Conservation (phyloP, 345 rosid genomes). For the Dovyalis caffra region DNA sequence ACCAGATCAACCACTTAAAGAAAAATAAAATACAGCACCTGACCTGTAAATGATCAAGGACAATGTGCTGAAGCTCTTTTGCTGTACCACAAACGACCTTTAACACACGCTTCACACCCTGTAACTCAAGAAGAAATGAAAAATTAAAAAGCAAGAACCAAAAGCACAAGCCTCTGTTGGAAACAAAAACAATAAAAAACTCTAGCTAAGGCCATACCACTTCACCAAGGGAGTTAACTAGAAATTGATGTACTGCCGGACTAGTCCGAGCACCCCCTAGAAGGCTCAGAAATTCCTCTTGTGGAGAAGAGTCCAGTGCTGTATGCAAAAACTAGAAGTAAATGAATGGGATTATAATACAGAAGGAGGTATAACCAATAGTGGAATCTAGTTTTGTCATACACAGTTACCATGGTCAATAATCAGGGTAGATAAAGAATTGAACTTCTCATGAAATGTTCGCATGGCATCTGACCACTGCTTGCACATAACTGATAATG, state of each 20-base stretch:
- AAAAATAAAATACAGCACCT: conserved; percentile 32
- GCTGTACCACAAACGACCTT: conserved; percentile 84
- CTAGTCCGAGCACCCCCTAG: conserved; percentile 86
- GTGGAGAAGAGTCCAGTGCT: conserved; percentile 89
- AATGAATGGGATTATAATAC: conserved; percentile 19
- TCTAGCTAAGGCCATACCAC: conserved; percentile 38
- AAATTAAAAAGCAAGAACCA: conserved; percentile 17
- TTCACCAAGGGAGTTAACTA: conserved; percentile 85
- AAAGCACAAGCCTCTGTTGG: not conserved
- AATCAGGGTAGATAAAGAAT: conserved; percentile 65
- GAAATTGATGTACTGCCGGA: conserved; percentile 88
- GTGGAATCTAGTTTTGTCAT: conserved; percentile 5
- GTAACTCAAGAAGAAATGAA: conserved; percentile 19
- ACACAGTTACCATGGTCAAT: conserved; percentile 61
- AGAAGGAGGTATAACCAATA: conserved; percentile 7
- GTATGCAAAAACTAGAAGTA: conserved; percentile 18
- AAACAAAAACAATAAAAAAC: conserved; percentile 14
- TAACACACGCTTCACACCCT: conserved; percentile 89
- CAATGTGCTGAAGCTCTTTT: conserved; percentile 82
- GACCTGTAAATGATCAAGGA: conserved; percentile 91
- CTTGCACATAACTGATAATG: conserved; percentile 73
- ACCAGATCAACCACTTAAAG: not conserved
- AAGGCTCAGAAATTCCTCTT: conserved; percentile 93
- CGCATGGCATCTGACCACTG: conserved; percentile 91
- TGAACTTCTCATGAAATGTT: conserved; percentile 73